These are phyloP conservation scores for Deuterostichococcus epilithicus DNA, from an alignment of 139 green algal genomes.

Conservation along the genomic window DNA sequence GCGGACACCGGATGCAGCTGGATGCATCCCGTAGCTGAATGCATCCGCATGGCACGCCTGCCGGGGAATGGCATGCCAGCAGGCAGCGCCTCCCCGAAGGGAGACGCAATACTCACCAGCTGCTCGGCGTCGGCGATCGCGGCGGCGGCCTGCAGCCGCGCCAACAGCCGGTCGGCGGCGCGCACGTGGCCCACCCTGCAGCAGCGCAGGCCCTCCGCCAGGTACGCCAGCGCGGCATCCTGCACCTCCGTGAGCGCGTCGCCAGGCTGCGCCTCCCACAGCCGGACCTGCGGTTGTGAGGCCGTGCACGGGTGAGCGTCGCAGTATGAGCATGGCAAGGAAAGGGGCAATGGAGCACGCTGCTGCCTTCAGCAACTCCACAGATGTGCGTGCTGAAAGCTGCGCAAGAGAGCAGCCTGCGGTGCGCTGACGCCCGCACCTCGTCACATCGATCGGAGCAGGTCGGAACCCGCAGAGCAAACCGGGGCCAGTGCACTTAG, in stretches of 20 bases:
- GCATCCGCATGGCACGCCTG: background rate
- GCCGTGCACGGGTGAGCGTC: background rate
- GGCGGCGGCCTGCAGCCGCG: background rate
- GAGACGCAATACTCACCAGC: too few species aligned
- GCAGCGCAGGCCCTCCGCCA: constrained; percentile 14
- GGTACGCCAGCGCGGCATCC: constrained; percentile 28
- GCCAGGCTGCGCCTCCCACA: constrained; percentile 19
- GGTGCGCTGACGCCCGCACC: too few species aligned
- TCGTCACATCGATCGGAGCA: too few species aligned
- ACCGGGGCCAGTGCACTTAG: too few species aligned
- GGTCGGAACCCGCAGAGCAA: too few species aligned
- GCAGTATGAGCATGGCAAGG: background rate
- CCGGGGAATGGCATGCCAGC: background rate
- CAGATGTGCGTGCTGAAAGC: too few species aligned
- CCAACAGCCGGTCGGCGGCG: constrained; percentile 18
- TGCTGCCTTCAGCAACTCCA: too few species aligned
- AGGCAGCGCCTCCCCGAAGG: background rate
- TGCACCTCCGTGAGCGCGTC: constrained; percentile 26
- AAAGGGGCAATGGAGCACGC: too few species aligned
- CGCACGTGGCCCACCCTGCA: constrained; percentile 5
- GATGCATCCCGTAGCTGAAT: too few species aligned
- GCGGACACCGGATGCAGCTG: too few species aligned
- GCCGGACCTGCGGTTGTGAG: constrained; percentile 8
- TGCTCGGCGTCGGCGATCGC: background rate
- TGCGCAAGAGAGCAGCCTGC: too few species aligned